Evolutionary conservation across 176 grass and related monocot genomes (phyloP), one percentile per base, ranked within the genome.

Genomic region (Oryza officinalis): DNA sequence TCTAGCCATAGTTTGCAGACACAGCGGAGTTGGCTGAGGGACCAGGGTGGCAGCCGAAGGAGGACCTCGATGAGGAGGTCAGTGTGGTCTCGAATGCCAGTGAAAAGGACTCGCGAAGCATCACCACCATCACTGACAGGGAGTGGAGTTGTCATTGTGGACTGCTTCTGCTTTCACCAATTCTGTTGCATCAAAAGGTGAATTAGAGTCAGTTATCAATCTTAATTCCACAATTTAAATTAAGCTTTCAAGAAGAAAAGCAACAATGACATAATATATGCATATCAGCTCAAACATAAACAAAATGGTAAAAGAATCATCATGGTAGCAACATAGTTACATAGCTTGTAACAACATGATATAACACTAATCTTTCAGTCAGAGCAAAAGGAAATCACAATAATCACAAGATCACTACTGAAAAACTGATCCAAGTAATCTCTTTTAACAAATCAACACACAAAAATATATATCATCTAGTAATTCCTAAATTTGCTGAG

Each of bases 1-100:
- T 71, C 68, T 23, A 6, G 37, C 68, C 68, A 71, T 25, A 41
- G 31, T 25, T 71, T 43, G 68, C 68, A 71, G 35, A 71, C 68
- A 20, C 35, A 71, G 20, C 35, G 37, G 15, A 71, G 37, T 20
- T 71, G 31, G 15, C 18, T 25, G 35, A 43, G 35, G 20, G 68
- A 37, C 35, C 37, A 40, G 15, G 68, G 35, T 20, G 35, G 68
- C 20, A 71, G 37, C 35, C 68, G 35, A 10, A 71, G 68, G 35
- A 71, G 68, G 30, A 71, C 37, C 35, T 25, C 68, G 2, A n/a
- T 40, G 68, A 71, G 68, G 37, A 43, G 4, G 68, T 71, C 35
- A 23, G 15, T 25, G 35, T 25, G 68, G 22, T 71, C 35, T 10
- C 68, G 20, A 10, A 71, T 8, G 20, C 68, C 31, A 1, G 8